Conservation (phyloP, 2,329 filamentous ascomycete species). For the Corynespora cassiicola region DNA sequence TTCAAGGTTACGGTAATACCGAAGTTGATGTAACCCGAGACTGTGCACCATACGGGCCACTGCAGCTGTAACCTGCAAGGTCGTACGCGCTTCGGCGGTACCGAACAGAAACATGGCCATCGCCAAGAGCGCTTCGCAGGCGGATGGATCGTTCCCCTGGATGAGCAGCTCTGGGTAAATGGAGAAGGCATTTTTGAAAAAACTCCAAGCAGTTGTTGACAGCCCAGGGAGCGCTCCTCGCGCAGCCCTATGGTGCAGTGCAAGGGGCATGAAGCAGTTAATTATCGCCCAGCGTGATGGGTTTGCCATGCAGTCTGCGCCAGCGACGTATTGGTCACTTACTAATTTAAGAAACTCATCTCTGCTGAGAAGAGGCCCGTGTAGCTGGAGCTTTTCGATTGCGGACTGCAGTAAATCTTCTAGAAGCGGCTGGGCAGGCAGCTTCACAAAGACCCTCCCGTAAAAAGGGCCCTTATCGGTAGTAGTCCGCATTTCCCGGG, state of each 20-base stretch:
- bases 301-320: not conserved
- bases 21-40: constrained; percentile 1
- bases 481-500: not conserved
- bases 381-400: constrained; percentile 5
- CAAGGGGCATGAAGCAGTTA: constrained; percentile 1
- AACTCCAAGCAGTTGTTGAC: constrained; percentile 3
- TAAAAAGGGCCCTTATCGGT: not conserved
- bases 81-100: constrained; percentile 1
- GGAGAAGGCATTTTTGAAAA: constrained; percentile 9
- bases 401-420: constrained; percentile 1
- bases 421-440: not conserved
- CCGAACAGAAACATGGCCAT: constrained; percentile 8
- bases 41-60: constrained; percentile 1
- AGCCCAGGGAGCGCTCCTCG: not conserved
- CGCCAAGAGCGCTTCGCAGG: constrained; percentile 6
- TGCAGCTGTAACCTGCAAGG: constrained; percentile 4
- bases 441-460: constrained; percentile 1
- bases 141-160: not conserved
- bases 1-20: constrained; percentile 3
- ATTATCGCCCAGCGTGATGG: constrained; percentile 4
- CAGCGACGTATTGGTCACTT: constrained; percentile 2
- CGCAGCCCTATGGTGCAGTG: constrained; percentile 1
- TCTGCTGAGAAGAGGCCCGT: constrained; percentile 3
- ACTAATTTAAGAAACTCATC: not conserved
- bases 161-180: constrained; percentile 5